Base-by-base conservation (phyloP, 306 rosid species). In the Elaeagnus macrophylla region DNA sequence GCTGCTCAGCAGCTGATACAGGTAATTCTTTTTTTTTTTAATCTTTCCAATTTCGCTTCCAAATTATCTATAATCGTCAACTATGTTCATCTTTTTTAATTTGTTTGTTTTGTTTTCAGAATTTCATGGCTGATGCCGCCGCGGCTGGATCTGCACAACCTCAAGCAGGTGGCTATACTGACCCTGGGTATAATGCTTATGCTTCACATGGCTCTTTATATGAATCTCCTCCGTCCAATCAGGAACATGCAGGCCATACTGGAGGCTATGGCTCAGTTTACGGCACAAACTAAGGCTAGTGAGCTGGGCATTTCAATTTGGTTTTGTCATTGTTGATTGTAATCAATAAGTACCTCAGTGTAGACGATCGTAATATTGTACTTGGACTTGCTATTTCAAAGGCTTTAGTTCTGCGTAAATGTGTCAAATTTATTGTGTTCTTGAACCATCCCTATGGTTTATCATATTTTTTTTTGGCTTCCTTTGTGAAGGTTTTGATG, bases 1-100 rank as follows among this genome's bases (percentile, higher is more conserved):
- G 79, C 96, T 9, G 99, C 99, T 40, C 95, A 88, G 75, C 99
- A 93, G 67, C 83, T 93, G 72, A 79, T 88, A 71, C 99, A 93
- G 87, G 99, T 72, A 79, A 74, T 72, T 51, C 68, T 66, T 32
- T 41, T 59, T 62, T 5, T 59, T 43, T 60, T 66, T 20, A 25
- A 48, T 18, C 17, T 47, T 60, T 52, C 67, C 53, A 32, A 32
- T 12, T 53, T 50, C 48, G 19, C 10, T 46, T 9, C 47, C 12
- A 12, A 12, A 13, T 45, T 45, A 12, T 0, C 14, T 13, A 13
- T 12, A 15, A 6, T 45, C 7, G 3, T 25, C 32, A 25, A 25
- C 32, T 41, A 9, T 41, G 13, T 10, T 4, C 13, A 10, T 13
- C 10, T 9, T 41, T 41, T 41, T 52, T 53, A 64, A 9, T 3